A percentile compares a stretch with the other conserved stretches of the same genome.
Evolutionary conservation across 1,284 basidiomycete genomes (phyloP).

Genomic region (Ustilago hordei): DNA sequence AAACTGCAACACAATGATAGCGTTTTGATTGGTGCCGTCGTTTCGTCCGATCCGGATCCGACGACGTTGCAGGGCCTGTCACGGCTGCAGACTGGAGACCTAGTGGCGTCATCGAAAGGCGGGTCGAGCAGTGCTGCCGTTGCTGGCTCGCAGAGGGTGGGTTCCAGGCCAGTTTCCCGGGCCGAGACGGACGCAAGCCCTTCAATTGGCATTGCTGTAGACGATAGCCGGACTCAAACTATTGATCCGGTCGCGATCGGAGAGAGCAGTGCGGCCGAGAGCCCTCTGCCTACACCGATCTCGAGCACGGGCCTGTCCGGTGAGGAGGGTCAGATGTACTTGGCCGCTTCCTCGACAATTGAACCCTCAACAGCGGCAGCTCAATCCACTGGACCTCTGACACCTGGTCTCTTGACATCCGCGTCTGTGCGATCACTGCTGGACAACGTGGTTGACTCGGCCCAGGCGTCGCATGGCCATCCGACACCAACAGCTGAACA

Average conservation of each 20-base stretch:
- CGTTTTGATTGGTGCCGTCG: background rate
- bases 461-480: slow-evolving; percentile 44
- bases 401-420: slow-evolving; percentile 28
- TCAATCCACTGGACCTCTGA: slow-evolving; percentile 21
- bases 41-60: background rate
- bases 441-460: slow-evolving; percentile 39
- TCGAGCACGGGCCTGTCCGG: slow-evolving; percentile 32
- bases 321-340: slow-evolving; percentile 31
- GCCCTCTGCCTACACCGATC: background rate
- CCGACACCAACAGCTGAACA: slow-evolving; percentile 31
- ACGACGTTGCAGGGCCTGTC: slow-evolving; percentile 8
- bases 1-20: background rate
- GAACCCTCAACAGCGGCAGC: slow-evolving; percentile 17
- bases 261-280: background rate
- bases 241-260: background rate
- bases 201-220: background rate
- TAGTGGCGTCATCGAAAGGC: background rate
- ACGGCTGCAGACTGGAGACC: slow-evolving; percentile 20
- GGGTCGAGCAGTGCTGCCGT: slow-evolving; percentile 28
- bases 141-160: slow-evolving; percentile 8
- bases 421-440: slow-evolving; percentile 36
- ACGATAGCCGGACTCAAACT: background rate
- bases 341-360: slow-evolving; percentile 34
- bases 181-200: slow-evolving; percentile 32
- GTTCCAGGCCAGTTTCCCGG: slow-evolving; percentile 10